phyloP scores from a whole-genome alignment of 2,329 filamentous ascomycete species.

The Ilyonectria destructans region DNA sequence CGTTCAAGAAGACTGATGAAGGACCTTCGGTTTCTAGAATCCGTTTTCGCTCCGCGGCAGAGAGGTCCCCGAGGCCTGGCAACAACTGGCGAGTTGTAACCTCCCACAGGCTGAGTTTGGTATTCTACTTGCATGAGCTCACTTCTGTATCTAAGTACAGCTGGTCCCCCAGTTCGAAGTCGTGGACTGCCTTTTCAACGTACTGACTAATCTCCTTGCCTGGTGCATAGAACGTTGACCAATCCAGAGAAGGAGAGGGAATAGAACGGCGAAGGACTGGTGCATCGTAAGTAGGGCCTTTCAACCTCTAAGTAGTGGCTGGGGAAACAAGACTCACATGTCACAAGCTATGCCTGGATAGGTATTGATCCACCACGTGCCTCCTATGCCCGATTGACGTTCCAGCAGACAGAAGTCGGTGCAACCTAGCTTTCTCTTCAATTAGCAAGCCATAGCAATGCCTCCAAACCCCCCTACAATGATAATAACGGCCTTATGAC shows the following conservation, averaged over 20 bases:
- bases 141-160: constrained; percentile 1
- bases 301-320: background rate
- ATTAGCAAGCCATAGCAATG: constrained; percentile 1
- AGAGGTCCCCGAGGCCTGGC: constrained; percentile 8
- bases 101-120: background rate
- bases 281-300: background rate
- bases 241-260: constrained; percentile 1
- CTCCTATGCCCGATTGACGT: constrained; percentile 8
- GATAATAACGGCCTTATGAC: constrained; percentile 1
- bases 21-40: background rate
- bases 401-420: background rate
- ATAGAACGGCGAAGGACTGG: constrained; percentile 3
- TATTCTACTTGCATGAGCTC: background rate
- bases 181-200: constrained; percentile 1
- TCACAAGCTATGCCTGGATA: constrained; percentile 5
- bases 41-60: background rate
- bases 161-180: background rate
- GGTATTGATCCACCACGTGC: constrained; percentile 8
- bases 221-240: constrained; percentile 6
- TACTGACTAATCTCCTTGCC: constrained; percentile 7
- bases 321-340: constrained; percentile 5
- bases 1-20: constrained; percentile 6
- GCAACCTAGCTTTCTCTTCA: constrained; percentile 4
- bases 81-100: constrained; percentile 1
- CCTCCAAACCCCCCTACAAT: constrained; percentile 5